A percentile compares a stretch with the other conserved stretches of the same genome.
phyloP scores from a whole-genome alignment of 2,329 filamentous ascomycete species.

The Phyllosticta citriasiana region DNA sequence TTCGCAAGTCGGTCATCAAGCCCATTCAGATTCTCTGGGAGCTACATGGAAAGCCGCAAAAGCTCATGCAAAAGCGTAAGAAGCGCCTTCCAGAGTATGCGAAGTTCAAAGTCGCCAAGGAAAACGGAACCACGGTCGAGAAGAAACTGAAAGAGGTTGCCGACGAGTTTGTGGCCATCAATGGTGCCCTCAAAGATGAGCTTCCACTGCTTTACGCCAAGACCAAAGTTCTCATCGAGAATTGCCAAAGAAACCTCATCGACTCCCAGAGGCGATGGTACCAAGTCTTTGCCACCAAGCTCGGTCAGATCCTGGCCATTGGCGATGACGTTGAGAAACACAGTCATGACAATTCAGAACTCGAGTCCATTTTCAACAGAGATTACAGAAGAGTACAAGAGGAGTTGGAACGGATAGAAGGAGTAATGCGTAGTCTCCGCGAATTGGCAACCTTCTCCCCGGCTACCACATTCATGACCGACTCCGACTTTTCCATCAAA shows the following conservation, averaged over 20 bases:
- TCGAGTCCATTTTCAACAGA: conserved; percentile 65
- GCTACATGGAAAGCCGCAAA: conserved; percentile 71
- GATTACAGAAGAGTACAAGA: conserved; percentile 72
- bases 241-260: conserved; percentile 74
- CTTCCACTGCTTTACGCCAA: conserved; percentile 72
- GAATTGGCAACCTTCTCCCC: conserved; percentile 55
- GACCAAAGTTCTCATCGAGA: conserved; percentile 75
- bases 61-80: conserved; percentile 87
- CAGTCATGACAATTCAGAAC: conserved; percentile 56
- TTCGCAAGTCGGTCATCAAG: conserved; percentile 74
- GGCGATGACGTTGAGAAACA: conserved; percentile 36
- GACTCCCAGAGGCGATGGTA: conserved; percentile 79
- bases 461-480: conserved; percentile 32
- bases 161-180: conserved; percentile 82
- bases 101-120: conserved; percentile 65
- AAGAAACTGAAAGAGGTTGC: conserved; percentile 74
- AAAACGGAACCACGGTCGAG: conserved; percentile 75
- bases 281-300: conserved; percentile 54
- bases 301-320: conserved; percentile 44
- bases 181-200: conserved; percentile 87
- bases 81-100: conserved; percentile 89
- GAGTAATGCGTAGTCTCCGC: conserved; percentile 69
- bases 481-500: conserved; percentile 26
- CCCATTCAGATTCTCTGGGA: conserved; percentile 72
- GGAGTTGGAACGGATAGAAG: conserved; percentile 53